A percentile compares a stretch with the other conserved stretches of the same genome.
These are phyloP conservation scores for Bruguiera hainesii DNA, from an alignment of 441 rosid genomes.

Conservation along the genomic window DNA sequence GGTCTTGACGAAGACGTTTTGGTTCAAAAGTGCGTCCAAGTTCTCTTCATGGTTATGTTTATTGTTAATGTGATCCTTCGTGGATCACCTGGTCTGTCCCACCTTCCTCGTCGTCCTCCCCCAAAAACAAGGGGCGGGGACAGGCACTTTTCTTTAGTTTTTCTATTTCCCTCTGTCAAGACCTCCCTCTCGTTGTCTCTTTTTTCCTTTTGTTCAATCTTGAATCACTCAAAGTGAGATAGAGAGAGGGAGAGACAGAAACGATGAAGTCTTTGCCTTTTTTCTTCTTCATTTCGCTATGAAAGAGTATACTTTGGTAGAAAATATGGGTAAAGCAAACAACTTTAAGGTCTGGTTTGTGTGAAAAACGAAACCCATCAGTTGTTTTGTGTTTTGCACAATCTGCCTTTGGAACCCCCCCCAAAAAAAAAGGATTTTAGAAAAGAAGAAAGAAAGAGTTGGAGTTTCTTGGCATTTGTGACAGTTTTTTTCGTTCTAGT, in stretches of 20 bases:
- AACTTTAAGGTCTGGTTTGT: background rate
- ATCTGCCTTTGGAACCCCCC: background rate
- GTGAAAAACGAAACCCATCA: background rate
- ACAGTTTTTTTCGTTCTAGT: background rate
- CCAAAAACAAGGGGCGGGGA: conserved; percentile 43
- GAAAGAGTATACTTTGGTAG: background rate
- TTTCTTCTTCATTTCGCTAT: background rate
- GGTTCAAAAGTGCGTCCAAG: conserved; percentile 58
- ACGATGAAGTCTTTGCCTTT: background rate
- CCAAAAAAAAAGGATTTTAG: background rate
- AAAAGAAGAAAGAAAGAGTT: background rate
- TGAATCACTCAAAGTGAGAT: background rate
- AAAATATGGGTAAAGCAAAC: background rate
- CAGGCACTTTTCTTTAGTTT: no score
- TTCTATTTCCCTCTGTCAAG: background rate
- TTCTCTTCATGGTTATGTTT: conserved; percentile 45
- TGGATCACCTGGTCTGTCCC: background rate
- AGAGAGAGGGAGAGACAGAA: background rate
- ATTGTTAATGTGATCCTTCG: no score
- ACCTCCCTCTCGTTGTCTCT: background rate
- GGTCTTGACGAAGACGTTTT: conserved; percentile 34
- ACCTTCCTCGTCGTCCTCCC: conserved; percentile 33
- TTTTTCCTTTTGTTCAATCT: conserved; percentile 10
- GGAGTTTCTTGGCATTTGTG: background rate
- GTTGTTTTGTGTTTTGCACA: background rate